Base-by-base conservation (phyloP, 1,284 basidiomycete species). In the Apiotrichum veenhuisii region DNA sequence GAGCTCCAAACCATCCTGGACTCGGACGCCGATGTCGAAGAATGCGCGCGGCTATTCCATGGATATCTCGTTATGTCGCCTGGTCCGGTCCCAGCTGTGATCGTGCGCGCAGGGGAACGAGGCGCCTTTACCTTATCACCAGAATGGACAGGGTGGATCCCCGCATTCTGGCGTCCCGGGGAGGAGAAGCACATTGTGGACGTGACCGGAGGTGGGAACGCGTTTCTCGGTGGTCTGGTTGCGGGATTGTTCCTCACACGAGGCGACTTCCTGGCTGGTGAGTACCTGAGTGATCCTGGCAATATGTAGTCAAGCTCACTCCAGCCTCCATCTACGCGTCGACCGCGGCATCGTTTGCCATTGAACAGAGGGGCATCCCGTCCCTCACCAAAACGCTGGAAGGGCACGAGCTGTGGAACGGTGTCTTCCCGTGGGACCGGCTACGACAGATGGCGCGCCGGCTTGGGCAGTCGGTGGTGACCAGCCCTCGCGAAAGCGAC, bases 201-300 rank as follows among this genome's bases (percentile, higher is more conserved):
- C 73, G 88, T 91, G 14, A 95, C 92, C 50, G 90, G 89, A 43
- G 91, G 89, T 7, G 91, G 91, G 12, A 95, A 95, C 75, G 83
- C 84, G 50, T 95, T 93, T 72, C 77, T 94, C 34, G 92, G 91
- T 12, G 88, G 90, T 0, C 78, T 94, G 10, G 84, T 83, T 17
- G 91, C 89, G 7, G 90, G 90, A 0, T 70, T 93, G 48, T 60
- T 79, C 15, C 64, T 86, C 45, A 76, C 81, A 30, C 66, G 81
- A 23, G 84, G 83, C 0, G 82, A 91, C 69, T 74, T 86, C 14
- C 80, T 81, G 47, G 75, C 84, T 79, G 89, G 89, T 89, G 62
- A 59, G 80, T 65, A 9, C 10, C 26, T 47, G 55, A 57, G 55
- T 62, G 27, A 18, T 26, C 12, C 9, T 20, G 33, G 15, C 20